phyloP scores from a whole-genome alignment of 2,329 filamentous ascomycete species.

The Paecilomyces sp. region DNA sequence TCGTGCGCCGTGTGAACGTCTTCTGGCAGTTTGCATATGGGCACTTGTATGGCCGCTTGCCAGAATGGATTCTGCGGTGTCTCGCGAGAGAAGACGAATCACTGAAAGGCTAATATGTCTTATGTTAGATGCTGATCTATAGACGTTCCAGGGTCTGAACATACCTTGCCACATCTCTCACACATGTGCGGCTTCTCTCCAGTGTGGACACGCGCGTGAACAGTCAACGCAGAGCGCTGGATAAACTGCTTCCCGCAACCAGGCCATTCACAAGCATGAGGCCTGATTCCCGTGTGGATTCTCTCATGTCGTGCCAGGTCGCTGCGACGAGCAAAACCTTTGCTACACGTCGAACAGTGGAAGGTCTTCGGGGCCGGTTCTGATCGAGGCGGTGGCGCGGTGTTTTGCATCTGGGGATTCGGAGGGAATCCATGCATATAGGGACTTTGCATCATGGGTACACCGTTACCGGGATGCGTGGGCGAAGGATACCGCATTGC shows the following conservation, averaged over 20 bases:
- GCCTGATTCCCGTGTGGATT: conserved; percentile 85
- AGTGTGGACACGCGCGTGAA: conserved; percentile 91
- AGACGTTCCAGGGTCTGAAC: conserved; percentile 13
- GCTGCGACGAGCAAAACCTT: conserved; percentile 87
- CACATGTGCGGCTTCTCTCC: conserved; percentile 99
- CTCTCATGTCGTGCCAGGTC: conserved; percentile 93
- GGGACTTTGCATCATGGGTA: conserved; percentile 50
- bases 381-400: conserved; percentile 32
- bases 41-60: conserved; percentile 94
- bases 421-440: conserved; percentile 45
- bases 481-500: conserved; percentile 50
- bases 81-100: conserved; percentile 91
- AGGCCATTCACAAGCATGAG: conserved; percentile 85
- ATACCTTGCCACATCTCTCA: conserved; percentile 90
- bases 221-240: conserved; percentile 88
- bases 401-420: conserved; percentile 39
- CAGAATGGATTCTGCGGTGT: conserved; percentile 90
- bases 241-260: conserved; percentile 95
- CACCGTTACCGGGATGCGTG: conserved; percentile 43
- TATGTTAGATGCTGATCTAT: not conserved
- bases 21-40: conserved; percentile 97
- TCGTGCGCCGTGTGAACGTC: conserved; percentile 93
- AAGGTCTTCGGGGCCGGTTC: conserved; percentile 64
- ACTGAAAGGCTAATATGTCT: conserved; percentile 72
- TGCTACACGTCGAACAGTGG: conserved; percentile 80